A percentile compares a stretch with the other conserved stretches of the same genome.
Evolutionary conservation across 768 basidiomycete species (phyloP).

Genomic region (Crepidotus variabilis): DNA sequence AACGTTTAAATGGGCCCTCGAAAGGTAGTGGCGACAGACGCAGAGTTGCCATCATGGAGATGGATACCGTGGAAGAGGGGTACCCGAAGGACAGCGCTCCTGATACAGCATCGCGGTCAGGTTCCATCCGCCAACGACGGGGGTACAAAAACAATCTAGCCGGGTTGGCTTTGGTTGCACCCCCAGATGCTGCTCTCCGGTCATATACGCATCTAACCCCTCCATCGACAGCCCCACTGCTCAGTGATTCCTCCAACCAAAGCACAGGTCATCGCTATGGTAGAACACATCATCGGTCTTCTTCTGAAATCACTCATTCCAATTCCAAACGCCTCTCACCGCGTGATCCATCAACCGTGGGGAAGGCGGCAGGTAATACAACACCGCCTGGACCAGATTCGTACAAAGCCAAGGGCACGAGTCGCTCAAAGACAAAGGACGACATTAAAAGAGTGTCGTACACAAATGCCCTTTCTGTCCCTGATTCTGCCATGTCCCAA

Average conservation of each 20-base stretch:
- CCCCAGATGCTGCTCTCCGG: slow-evolving; percentile 60
- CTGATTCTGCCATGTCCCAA: not conserved
- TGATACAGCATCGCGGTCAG: slow-evolving; percentile 22
- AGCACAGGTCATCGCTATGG: slow-evolving; percentile 17
- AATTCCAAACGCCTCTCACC: slow-evolving; percentile 20
- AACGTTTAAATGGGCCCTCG: slow-evolving; percentile 50
- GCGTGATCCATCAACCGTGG: too few relatives aligned
- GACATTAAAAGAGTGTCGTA: slow-evolving; percentile 19
- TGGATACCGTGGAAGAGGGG: slow-evolving; percentile 32
- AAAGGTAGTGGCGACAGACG: slow-evolving; percentile 63
- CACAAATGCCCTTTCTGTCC: not conserved
- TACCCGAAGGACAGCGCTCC: slow-evolving; percentile 27
- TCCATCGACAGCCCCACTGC: slow-evolving; percentile 44
- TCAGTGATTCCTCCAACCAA: slow-evolving; percentile 16
- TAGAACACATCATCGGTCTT: slow-evolving; percentile 38
- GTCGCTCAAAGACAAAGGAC: slow-evolving; percentile 6
- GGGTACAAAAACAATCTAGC: slow-evolving; percentile 36
- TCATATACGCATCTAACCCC: slow-evolving; percentile 52
- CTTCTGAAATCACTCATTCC: slow-evolving; percentile 39
- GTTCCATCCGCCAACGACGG: slow-evolving; percentile 34
- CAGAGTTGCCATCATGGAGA: slow-evolving; percentile 62
- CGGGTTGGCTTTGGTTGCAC: slow-evolving; percentile 66
- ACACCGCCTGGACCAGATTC: not conserved
- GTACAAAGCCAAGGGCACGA: too few relatives aligned
- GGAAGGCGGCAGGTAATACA: not conserved